A percentile compares a stretch with the other conserved stretches of the same genome.
phyloP scores from a whole-genome alignment of 2,329 filamentous ascomycete species.

The Chaetomiaceae sp. region DNA sequence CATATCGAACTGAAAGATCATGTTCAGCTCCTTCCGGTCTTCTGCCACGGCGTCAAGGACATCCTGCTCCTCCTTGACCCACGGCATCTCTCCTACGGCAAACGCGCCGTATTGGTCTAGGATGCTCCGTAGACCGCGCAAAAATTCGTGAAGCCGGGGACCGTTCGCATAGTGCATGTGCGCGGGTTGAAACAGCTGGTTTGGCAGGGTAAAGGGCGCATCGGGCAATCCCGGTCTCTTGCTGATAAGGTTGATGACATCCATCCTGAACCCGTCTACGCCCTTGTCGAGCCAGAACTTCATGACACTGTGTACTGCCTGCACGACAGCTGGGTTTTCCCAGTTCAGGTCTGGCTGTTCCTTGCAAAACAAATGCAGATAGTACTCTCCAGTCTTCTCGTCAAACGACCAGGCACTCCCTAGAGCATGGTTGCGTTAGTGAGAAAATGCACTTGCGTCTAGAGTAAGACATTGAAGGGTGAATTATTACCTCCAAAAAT shows the following conservation, averaged over 20 bases:
- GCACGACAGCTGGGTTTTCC: constrained; percentile 63
- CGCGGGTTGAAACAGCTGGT: constrained; percentile 46
- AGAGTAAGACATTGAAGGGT: no score
- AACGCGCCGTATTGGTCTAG: constrained; percentile 56
- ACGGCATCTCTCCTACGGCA: constrained; percentile 65
- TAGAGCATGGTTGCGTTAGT: no score
- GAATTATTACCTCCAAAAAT: constrained; percentile 47
- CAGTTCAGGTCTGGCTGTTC: constrained; percentile 82
- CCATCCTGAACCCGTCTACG: constrained; percentile 64
- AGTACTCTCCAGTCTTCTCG: constrained; percentile 65
- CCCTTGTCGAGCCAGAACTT: constrained; percentile 72
- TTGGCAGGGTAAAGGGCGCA: constrained; percentile 44
- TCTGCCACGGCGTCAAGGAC: constrained; percentile 57
- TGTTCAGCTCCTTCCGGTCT: constrained; percentile 56
- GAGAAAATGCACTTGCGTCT: no score
- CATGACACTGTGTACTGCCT: constrained; percentile 68
- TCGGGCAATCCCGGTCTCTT: constrained; percentile 57
- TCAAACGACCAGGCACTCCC: constrained; percentile 65
- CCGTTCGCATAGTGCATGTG: constrained; percentile 59
- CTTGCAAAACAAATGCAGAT: constrained; percentile 68
- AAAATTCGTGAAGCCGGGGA: constrained; percentile 62
- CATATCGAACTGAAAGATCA: constrained; percentile 65
- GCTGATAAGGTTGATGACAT: constrained; percentile 62
- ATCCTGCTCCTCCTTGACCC: constrained; percentile 52
- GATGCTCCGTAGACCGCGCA: constrained; percentile 60